Conservation (phyloP, 2,329 filamentous ascomycete genomes). For the Fulvia fulva region DNA sequence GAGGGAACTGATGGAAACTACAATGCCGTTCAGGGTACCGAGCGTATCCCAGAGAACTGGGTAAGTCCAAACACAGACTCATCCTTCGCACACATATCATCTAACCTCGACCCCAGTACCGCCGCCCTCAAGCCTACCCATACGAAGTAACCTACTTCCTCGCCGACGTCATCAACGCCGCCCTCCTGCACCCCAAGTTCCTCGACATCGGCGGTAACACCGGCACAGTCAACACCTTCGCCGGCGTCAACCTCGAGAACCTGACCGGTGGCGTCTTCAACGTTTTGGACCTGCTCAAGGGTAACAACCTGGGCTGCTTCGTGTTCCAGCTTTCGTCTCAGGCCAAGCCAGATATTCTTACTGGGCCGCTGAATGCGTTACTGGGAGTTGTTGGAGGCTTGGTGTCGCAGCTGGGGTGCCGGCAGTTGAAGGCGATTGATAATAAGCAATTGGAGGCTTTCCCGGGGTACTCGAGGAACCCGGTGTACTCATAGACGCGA, state of each 20-base stretch:
- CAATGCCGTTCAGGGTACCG: conserved; percentile 18
- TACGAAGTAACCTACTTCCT: conserved; percentile 34
- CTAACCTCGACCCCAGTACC: conserved; percentile 20
- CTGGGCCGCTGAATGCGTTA: conserved; percentile 12
- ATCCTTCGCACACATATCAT: background rate
- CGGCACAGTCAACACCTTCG: conserved; percentile 23
- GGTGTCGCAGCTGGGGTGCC: conserved; percentile 23
- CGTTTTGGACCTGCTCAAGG: conserved; percentile 20
- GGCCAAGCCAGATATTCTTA: conserved; percentile 30
- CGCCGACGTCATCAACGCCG: conserved; percentile 20
- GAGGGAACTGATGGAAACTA: conserved; percentile 21
- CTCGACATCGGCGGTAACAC: conserved; percentile 33
- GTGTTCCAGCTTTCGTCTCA: conserved; percentile 33
- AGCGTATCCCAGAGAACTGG: conserved; percentile 29
- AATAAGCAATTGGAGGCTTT: conserved; percentile 26
- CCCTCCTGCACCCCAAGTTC: conserved; percentile 32
- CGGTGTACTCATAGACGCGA: conserved; percentile 13
- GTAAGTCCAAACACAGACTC: background rate
- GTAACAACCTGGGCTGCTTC: conserved; percentile 39
- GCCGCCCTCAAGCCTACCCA: conserved; percentile 24
- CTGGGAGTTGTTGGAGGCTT: conserved; percentile 12
- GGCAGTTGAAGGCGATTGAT: conserved; percentile 27
- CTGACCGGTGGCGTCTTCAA: conserved; percentile 29
- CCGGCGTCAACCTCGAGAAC: conserved; percentile 22
- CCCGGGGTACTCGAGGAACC: conserved; percentile 26